Evolutionary conservation across 208 protist species (phyloP), one percentile per base, ranked within the genome.

Genomic region (Crithidia sp.): DNA sequence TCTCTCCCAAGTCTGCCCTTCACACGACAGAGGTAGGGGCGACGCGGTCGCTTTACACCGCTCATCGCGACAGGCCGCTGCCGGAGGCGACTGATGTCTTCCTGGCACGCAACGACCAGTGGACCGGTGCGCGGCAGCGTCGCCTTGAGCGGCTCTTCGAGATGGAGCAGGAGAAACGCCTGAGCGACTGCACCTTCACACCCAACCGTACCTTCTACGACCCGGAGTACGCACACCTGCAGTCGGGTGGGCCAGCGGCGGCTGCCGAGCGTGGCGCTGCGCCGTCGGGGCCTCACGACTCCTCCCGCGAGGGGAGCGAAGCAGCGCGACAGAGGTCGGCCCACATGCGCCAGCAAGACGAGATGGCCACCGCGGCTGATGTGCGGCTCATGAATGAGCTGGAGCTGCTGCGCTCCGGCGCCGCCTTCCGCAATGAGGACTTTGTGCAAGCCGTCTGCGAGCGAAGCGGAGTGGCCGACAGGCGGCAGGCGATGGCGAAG

Each of bases 351-450:
- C 62, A 52, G 19, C 66, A 81, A 16, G 79, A 92, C 63, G 45
- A 80, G 39, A 63, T 93, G n/a, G 85, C 81, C 28, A 73, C 75
- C 7, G 84, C 82, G 4, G 77, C 90, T 3, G 84, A 91, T 62
- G 81, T 88, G 45, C 83, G 90, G 9, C 69, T 93, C 41, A 74
- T 79, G 60, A 90, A 87, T 49, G 90, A 95, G 73, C 74, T 95
- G 41, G 84, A 89, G 74, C 65, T 92, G 45, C 79, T 95, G 45
- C 90, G 89, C 28, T 70, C 64, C n/a, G 68, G 68, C n/a, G 54
- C 70, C n/a, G 61, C 60, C 61, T 88, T 87, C 73, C 69, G 87
- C 12, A 64, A 85, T 50, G 60, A 63, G 37, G 7, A 17, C 54
- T 79, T 81, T 44, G 67, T 76, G 9, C 64, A 72, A 53, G 45